These are phyloP conservation scores for Apodospora peruviana DNA, from an alignment of 495 filamentous ascomycete species.

Conservation along the genomic window DNA sequence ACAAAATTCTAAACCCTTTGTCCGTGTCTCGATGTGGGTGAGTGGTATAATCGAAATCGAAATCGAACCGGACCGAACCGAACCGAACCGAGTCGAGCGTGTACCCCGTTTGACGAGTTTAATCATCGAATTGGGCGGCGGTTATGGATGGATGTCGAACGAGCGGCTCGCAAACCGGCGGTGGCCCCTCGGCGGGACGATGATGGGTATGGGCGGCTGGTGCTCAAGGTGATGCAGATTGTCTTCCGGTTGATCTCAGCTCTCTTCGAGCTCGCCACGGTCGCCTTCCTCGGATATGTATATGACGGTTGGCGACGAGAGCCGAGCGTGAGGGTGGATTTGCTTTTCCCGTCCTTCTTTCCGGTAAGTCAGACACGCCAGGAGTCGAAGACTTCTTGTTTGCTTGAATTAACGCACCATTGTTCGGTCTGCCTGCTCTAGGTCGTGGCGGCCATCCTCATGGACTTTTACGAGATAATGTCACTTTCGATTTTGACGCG, in stretches of 20 bases:
- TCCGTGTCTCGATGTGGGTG: no score
- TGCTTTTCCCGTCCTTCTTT: constrained; percentile 23
- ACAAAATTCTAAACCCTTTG: no score
- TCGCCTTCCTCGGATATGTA: constrained; percentile 14
- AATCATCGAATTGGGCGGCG: no score
- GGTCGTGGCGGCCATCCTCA: constrained; percentile 9
- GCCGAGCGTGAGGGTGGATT: constrained; percentile 14
- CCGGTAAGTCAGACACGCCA: constrained; percentile 8
- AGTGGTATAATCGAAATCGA: no score
- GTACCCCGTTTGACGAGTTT: no score
- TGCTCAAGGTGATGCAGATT: constrained; percentile 13
- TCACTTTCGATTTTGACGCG: constrained; percentile 14
- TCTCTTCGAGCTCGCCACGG: constrained; percentile 11
- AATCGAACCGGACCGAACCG: no score
- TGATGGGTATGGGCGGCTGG: not conserved
- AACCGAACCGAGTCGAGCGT: no score
- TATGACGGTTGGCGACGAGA: constrained; percentile 15
- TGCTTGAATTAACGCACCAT: no score
- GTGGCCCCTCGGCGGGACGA: not conserved
- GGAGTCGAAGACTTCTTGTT: not conserved
- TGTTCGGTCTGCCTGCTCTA: not conserved
- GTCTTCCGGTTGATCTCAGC: constrained; percentile 8
- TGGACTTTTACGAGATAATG: constrained; percentile 15
- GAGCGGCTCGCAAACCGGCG: not conserved
- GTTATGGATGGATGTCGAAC: not conserved